These are phyloP conservation scores for Aspergillus proliferans DNA, from an alignment of 2,329 filamentous ascomycete genomes.

Conservation along the genomic window DNA sequence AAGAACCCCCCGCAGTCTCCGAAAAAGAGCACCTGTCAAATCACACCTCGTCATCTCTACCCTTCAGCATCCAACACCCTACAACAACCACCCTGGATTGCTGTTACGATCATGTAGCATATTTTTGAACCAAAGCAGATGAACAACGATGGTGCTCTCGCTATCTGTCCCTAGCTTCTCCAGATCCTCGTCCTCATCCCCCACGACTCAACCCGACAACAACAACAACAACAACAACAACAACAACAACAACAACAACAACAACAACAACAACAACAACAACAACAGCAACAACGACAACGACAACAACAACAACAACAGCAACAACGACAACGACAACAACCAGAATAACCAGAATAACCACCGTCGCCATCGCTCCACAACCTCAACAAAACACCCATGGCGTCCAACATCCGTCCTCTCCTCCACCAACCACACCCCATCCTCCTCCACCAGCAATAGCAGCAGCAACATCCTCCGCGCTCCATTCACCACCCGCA, in stretches of 20 bases:
- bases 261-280: neutral
- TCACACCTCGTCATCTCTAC: neutral
- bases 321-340: constrained; percentile 5
- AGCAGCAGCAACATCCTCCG: constrained; percentile 13
- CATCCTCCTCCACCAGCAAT: neutral
- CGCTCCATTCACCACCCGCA: constrained; percentile 38
- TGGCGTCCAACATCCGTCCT: constrained; percentile 5
- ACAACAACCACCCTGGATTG: neutral
- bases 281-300: neutral
- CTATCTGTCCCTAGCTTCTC: constrained; percentile 32
- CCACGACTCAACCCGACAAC: constrained; percentile 18
- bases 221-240: no score
- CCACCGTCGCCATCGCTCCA: constrained; percentile 6
- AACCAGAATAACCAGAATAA: constrained; percentile 11
- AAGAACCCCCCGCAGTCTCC: neutral
- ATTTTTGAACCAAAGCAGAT: neutral
- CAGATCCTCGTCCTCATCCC: constrained; percentile 21
- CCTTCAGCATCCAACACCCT: neutral
- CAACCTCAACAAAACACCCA: constrained; percentile 10
- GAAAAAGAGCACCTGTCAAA: neutral
- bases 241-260: neutral
- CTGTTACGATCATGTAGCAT: constrained; percentile 27
- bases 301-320: constrained; percentile 11
- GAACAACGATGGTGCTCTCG: constrained; percentile 33
- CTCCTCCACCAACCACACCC: constrained; percentile 12